Conservation (phyloP, 495 filamentous ascomycete species). For the Sordaria brevicollis region DNA sequence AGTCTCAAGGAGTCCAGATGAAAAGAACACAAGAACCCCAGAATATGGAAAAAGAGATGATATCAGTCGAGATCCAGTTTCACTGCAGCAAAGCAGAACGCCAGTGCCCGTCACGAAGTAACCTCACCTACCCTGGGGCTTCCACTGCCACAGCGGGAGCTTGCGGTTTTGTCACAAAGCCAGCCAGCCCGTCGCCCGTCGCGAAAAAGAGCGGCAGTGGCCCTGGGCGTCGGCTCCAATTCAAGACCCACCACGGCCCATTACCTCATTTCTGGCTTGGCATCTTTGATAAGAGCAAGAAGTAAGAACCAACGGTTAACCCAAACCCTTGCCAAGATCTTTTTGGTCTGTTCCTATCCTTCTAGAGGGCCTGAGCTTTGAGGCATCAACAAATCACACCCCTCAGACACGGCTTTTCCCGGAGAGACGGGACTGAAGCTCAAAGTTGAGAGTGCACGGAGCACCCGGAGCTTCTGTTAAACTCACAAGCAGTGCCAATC, state of each 20-base stretch:
- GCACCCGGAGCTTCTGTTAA: not conserved
- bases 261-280: constrained; percentile 7
- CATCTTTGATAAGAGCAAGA: too few relatives aligned
- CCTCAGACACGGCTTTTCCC: not conserved
- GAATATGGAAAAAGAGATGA: not conserved
- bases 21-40: not conserved
- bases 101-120: not conserved
- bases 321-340: not conserved
- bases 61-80: not conserved
- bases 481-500: too few relatives aligned
- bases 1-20: not conserved
- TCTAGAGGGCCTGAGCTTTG: not conserved
- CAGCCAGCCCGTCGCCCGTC: not conserved
- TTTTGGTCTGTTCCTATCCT: not conserved
- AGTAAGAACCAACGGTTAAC: too few relatives aligned
- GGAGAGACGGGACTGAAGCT: not conserved
- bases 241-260: not conserved
- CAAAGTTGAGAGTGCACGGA: not conserved
- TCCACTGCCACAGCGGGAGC: too few relatives aligned
- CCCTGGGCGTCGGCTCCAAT: not conserved
- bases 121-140: too few relatives aligned
- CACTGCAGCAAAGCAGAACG: not conserved
- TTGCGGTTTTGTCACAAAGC: too few relatives aligned
- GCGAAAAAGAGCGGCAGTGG: not conserved
- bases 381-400: not conserved